Evolutionary conservation across 2,329 filamentous ascomycete genomes (phyloP), one percentile per base, ranked within the genome.

Genomic region (Alternaria postmessia): DNA sequence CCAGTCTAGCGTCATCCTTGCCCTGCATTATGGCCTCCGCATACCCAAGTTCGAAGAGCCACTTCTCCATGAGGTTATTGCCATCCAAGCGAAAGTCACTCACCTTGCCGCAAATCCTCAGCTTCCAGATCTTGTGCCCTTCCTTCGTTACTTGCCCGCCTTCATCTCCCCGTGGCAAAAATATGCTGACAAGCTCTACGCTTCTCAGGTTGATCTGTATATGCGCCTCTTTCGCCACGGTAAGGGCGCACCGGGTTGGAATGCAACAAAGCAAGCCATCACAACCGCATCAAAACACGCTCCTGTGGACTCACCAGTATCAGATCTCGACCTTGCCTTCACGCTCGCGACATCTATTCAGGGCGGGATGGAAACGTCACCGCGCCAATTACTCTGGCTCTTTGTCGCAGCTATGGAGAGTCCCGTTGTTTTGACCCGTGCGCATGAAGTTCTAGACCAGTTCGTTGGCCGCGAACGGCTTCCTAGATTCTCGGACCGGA

Each of bases 311-410:
- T 42, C 39, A 3, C 49, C 42, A 28, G 55, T 59, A 5, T 54
- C 49, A 3, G 55, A 62, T 52, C 49, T 59, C 8, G 59, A 59
- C 16, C 59, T 62, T 51, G 55, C 59, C 20, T 62, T 62, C 51
- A 62, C 59, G 26, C 55, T 62, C 28, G 59, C 59, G 39, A 62
- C 59, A 18, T 62, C 59, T 3, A 52, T 62, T 4, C 59, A 62
- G 49, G 59, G 59, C 14, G 59, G 59, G 11, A 62, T 62, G 59
- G 59, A 62, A 53, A 62, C 55, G 2, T 62, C 59, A 5, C 55
- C 59, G n/a, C 59, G 59, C 16, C 59, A 62, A 30, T 41, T 62
- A 2, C 59, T 62, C 9, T 62, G 59, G 59, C 32, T 62, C n/a
- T 62, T 62, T 8, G 49, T 53, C 24, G 59, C 55, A 30, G 59